Evolutionary conservation across 441 rosid species (phyloP).

Genomic region (Populus hybrid): DNA sequence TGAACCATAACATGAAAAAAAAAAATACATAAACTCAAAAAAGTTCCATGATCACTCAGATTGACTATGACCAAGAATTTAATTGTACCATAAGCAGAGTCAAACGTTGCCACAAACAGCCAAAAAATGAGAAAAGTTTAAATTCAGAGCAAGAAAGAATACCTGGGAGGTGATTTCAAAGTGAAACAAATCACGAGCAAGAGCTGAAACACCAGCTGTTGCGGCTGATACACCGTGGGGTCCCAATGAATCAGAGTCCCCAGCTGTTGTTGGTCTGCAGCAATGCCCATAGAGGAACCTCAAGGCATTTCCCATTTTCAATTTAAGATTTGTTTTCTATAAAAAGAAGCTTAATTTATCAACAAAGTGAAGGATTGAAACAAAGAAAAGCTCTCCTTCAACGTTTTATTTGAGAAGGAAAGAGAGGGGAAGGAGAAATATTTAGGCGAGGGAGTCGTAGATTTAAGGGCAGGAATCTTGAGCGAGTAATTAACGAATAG

Average conservation of each 20-base stretch:
- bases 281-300: conserved; percentile 45
- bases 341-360: not conserved
- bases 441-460: not conserved
- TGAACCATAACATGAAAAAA: not conserved
- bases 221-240: conserved; percentile 65
- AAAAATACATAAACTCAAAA: not conserved
- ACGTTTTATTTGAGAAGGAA: not conserved
- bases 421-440: not conserved
- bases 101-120: not conserved
- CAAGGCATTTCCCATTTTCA: conserved; percentile 72
- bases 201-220: conserved; percentile 67
- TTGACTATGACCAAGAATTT: not conserved
- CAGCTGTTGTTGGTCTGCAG: conserved; percentile 45
- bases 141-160: not conserved
- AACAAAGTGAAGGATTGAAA: not conserved
- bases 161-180: conserved; percentile 79
- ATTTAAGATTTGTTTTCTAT: conserved; percentile 18
- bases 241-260: conserved; percentile 41
- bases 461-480: not conserved
- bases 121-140: not conserved
- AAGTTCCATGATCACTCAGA: not conserved
- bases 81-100: not conserved
- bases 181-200: conserved; percentile 68
- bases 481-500: not conserved
- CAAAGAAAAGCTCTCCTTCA: not conserved